Evolutionary conservation across 1,139 yeast genomes (phyloP), one percentile per base, ranked within the genome.

Genomic region (Scheffersomyces segobiensis): DNA sequence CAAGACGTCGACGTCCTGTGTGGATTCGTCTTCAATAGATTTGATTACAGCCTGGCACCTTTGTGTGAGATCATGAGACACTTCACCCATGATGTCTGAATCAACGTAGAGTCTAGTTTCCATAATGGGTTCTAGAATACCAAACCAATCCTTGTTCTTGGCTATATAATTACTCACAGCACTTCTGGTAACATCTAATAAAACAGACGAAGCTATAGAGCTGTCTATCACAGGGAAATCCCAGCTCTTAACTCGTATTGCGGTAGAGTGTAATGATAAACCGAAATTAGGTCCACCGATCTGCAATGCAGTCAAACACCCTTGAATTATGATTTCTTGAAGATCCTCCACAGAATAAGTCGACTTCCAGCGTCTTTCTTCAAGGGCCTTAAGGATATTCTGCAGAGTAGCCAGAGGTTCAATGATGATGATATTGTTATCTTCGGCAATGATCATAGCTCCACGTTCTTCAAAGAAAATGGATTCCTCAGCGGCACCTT

Each of bases 101-200:
- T 82, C 81, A 0, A 88, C 89, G 55, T 82, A 83, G 0, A 95
- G 87, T n/a, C 79, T 79, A 5, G 92, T 88, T 50, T 83, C 80
- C 98, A 95, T 93, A 26, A 90, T 80, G 0, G 99, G 99, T 71
- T 95, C 98, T 70, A 93, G 78, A 1, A 93, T 71, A 1, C 86
- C 80, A 67, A 83, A 85, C 2, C 62, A 51, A n/a, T 58, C 59
- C 5, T 54, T 56, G n/a, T 74, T 67, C 1, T 61, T 62, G 2
- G 65, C 71, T 70, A 26, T 86, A 72, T 46, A 87, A 65, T 2
- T 79, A 71, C 46, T 77, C 1, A 78, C 66, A 0, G 72, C 78
- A 55, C 70, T 70, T 58, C 84, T 67, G 8, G 75, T 69, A 2
- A 71, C 67, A 19, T 72, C 76, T 53, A 78, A 64, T 21, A 80